Evolutionary conservation across 306 rosid species (phyloP).

Genomic region (Medicago ruthenica): DNA sequence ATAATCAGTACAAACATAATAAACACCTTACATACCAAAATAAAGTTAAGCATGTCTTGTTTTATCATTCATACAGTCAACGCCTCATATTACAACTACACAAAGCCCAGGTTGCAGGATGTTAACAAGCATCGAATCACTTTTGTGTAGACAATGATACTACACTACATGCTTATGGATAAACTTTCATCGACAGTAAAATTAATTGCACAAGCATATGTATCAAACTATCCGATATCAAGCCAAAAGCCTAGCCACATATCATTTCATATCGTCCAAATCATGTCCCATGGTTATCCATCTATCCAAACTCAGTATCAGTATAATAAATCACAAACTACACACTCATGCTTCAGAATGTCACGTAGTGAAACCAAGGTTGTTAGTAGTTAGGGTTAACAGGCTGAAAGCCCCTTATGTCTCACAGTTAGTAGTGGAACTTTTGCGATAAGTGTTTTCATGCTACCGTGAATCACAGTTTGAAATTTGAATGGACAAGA

Average conservation of each 20-base stretch:
- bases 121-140: not conserved
- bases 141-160: not conserved
- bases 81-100: slow-evolving; percentile 20
- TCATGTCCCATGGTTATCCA: no score
- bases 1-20: slow-evolving; percentile 15
- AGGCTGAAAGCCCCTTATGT: no score
- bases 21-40: slow-evolving; percentile 32
- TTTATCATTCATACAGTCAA: not conserved
- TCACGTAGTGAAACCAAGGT: no score
- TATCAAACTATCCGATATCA: slow-evolving; percentile 11
- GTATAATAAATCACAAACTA: no score
- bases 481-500: no score
- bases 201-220: not conserved
- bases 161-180: slow-evolving; percentile 17
- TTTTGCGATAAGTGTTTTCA: no score
- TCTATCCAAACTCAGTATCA: no score
- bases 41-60: slow-evolving; percentile 2
- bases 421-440: no score
- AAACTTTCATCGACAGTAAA: slow-evolving; percentile 22
- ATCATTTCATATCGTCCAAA: not conserved
- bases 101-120: not conserved
- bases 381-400: no score
- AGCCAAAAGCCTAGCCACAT: no score
- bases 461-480: no score
- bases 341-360: no score